These are phyloP conservation scores for Gastrodia elata DNA, from an alignment of 106 monocot genomes.

Conservation along the genomic window DNA sequence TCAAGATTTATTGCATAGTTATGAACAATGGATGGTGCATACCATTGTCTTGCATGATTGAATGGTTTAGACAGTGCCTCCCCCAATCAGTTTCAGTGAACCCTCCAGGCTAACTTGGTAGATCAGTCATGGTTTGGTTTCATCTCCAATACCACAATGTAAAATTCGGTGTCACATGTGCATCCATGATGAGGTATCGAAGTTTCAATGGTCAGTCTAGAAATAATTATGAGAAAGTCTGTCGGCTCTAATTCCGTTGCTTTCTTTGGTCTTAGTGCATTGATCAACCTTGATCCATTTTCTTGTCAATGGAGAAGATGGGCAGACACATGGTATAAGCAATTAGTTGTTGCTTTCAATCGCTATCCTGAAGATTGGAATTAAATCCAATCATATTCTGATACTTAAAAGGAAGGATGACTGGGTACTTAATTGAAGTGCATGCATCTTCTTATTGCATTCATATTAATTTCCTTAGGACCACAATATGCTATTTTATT, in stretches of 20 bases:
- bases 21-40: too few species aligned
- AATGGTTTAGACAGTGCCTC: too few species aligned
- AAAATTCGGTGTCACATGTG: neutral
- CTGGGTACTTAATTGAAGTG: neutral
- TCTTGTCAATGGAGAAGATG: neutral
- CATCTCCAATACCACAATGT: neutral
- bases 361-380: constrained; percentile 2
- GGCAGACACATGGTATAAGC: neutral
- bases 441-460: constrained; percentile 3
- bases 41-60: too few species aligned
- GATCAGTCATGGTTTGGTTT: too few species aligned
- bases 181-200: neutral
- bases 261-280: neutral
- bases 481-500: neutral
- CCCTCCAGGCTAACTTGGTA: too few species aligned
- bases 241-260: neutral
- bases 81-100: too few species aligned
- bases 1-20: too few species aligned
- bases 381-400: neutral
- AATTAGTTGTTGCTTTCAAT: neutral
- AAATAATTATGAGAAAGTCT: neutral
- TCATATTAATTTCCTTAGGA: neutral
- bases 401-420: neutral
- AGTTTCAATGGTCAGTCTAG: neutral
- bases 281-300: neutral